These are phyloP conservation scores for Hsuehochloa calcarea DNA, from an alignment of 176 grass and related monocot species.

Conservation along the genomic window DNA sequence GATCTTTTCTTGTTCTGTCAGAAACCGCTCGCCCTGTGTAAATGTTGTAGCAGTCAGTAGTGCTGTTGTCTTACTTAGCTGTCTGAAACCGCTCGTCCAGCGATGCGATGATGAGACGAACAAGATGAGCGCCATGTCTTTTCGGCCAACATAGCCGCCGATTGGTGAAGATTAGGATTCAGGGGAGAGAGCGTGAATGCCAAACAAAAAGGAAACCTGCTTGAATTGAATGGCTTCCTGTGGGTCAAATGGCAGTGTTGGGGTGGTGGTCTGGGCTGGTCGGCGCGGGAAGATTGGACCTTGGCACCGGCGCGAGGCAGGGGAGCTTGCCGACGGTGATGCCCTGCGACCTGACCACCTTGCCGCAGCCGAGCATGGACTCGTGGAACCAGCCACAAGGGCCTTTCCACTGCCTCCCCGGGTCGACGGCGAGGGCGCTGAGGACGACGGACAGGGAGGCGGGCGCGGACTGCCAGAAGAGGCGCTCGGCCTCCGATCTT, in stretches of 20 bases:
- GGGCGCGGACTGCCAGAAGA: no score
- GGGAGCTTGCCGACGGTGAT: slow-evolving; percentile 84
- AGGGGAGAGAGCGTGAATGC: no score
- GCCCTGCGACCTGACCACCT: slow-evolving; percentile 55
- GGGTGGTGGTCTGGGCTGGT: slow-evolving; percentile 44
- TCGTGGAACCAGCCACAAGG: slow-evolving; percentile 97
- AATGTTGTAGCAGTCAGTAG: no score
- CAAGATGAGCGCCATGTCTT: no score
- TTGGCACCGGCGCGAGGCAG: slow-evolving; percentile 70
- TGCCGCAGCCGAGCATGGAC: slow-evolving; percentile 87
- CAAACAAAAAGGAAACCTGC: background rate
- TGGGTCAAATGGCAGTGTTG: slow-evolving; percentile 66
- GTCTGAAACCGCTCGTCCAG: no score
- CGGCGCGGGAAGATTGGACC: slow-evolving; percentile 64
- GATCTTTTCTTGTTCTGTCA: no score
- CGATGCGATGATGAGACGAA: no score
- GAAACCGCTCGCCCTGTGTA: no score
- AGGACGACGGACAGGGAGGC: slow-evolving; percentile 77
- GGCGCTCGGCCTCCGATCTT: no score
- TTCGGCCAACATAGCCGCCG: no score
- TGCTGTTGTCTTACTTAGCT: no score
- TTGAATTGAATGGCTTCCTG: slow-evolving; percentile 31
- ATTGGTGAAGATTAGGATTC: no score
- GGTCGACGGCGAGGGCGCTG: slow-evolving; percentile 88
- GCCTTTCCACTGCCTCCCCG: slow-evolving; percentile 61